Conservation (phyloP, 1,284 basidiomycete genomes). For the Chalciporus sp. region DNA sequence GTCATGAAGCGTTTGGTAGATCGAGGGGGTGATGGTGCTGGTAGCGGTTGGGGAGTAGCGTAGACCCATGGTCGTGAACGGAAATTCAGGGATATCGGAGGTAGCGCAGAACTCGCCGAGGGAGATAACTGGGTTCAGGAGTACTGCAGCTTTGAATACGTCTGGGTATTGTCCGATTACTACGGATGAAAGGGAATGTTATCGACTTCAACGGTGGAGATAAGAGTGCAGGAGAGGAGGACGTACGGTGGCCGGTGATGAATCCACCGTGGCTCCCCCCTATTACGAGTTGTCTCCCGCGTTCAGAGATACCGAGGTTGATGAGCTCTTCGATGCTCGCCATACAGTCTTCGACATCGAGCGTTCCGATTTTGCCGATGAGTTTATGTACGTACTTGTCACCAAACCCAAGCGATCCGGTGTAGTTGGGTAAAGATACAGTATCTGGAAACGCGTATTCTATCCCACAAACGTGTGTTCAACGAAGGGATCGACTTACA, state of each 20-base stretch:
- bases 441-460: slow-evolving; percentile 42
- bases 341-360: slow-evolving; percentile 66
- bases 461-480: neutral
- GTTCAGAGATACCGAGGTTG: slow-evolving; percentile 45
- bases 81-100: slow-evolving; percentile 75
- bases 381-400: slow-evolving; percentile 41
- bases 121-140: slow-evolving; percentile 69
- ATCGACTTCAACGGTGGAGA: neutral
- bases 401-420: slow-evolving; percentile 56
- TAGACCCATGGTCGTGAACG: slow-evolving; percentile 55
- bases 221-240: neutral
- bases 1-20: slow-evolving; percentile 46
- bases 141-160: slow-evolving; percentile 56
- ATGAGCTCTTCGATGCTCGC: slow-evolving; percentile 50
- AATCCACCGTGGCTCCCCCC: slow-evolving; percentile 77
- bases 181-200: slow-evolving; percentile 15
- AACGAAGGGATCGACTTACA: slow-evolving; percentile 42
- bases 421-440: slow-evolving; percentile 64
- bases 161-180: slow-evolving; percentile 62
- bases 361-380: slow-evolving; percentile 57
- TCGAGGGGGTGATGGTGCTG: slow-evolving; percentile 43
- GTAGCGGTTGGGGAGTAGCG: slow-evolving; percentile 20
- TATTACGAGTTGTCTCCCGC: slow-evolving; percentile 52
- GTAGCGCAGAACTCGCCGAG: slow-evolving; percentile 46
- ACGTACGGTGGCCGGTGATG: slow-evolving; percentile 58